Conservation (phyloP, 805 yeast species). For the Yarrowia hollandica region DNA sequence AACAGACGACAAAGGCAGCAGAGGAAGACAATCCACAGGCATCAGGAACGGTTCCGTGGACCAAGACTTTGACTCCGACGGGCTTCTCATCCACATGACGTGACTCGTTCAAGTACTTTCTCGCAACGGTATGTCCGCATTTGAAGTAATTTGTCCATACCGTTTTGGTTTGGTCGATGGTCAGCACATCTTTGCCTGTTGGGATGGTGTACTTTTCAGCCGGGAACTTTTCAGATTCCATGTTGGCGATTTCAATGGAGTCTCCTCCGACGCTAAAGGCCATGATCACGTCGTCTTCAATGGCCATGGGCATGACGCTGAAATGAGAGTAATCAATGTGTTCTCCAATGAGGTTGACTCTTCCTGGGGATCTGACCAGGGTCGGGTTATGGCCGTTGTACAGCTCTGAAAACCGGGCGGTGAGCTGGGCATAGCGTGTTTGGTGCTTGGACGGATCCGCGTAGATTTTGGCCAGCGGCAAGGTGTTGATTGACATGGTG, state of each 20-base stretch:
- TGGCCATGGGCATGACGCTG: slow-evolving; percentile 72
- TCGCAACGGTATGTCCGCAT: slow-evolving; percentile 64
- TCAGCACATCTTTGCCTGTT: slow-evolving; percentile 36
- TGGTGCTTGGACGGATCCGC: slow-evolving; percentile 33
- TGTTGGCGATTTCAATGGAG: slow-evolving; percentile 43
- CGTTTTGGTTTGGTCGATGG: slow-evolving; percentile 52
- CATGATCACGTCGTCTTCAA: slow-evolving; percentile 60
- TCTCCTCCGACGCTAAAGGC: slow-evolving; percentile 40
- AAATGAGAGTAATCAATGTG: slow-evolving; percentile 70
- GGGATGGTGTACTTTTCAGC: slow-evolving; percentile 32
- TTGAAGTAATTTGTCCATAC: slow-evolving; percentile 71
- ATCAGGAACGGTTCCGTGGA: slow-evolving; percentile 68
- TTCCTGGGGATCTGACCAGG: slow-evolving; percentile 67
- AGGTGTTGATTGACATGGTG: not conserved
- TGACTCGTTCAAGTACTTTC: slow-evolving; percentile 41
- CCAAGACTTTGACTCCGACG: slow-evolving; percentile 50
- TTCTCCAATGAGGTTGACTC: slow-evolving; percentile 74
- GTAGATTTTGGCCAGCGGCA: slow-evolving; percentile 30
- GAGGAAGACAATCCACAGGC: slow-evolving; percentile 72
- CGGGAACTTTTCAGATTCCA: slow-evolving; percentile 38
- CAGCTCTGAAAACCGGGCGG: slow-evolving; percentile 32
- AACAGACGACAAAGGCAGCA: slow-evolving; percentile 69
- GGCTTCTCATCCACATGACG: not conserved
- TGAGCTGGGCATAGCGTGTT: slow-evolving; percentile 32
- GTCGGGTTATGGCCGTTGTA: slow-evolving; percentile 40